Percentiles rank a stretch among this genome's conserved stretches.
These are phyloP conservation scores for Mucor indicus DNA, from an alignment of 371 early-diverging fungal species.

Conservation along the genomic window DNA sequence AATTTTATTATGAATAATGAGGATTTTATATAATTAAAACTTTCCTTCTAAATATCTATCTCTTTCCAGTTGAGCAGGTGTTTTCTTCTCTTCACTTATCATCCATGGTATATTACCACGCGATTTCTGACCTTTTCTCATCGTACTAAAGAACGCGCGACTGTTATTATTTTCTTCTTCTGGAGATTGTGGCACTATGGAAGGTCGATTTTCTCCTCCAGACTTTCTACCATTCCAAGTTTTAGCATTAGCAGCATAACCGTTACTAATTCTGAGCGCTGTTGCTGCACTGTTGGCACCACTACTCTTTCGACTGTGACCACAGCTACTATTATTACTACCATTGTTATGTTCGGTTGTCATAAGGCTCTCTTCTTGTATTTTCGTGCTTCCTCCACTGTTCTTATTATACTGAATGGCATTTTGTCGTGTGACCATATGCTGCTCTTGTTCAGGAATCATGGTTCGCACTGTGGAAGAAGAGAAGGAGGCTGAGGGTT, in stretches of 20 bases:
- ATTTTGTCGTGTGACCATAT: no score
- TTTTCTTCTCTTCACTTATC: constrained; percentile 3
- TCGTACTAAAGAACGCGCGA: constrained; percentile 18
- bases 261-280: constrained; percentile 10
- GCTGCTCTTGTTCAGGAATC: constrained; percentile 8
- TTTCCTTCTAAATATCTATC: constrained; percentile 26
- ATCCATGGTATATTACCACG: constrained; percentile 22
- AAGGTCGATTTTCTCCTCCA: not conserved
- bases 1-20: no score
- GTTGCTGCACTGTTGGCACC: constrained; percentile 17
- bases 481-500: constrained; percentile 22
- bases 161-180: constrained; percentile 4
- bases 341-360: no score
- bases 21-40: no score
- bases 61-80: constrained; percentile 33
- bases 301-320: constrained; percentile 20
- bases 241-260: constrained; percentile 8
- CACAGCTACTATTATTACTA: constrained; percentile 4
- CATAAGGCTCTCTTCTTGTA: no score
- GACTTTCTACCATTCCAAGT: constrained; percentile 20
- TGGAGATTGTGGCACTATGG: constrained; percentile 4
- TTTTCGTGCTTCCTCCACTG: no score
- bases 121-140: constrained; percentile 18
- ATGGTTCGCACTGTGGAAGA: constrained; percentile 23
- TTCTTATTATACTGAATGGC: no score